Conservation (phyloP, 371 early-diverging fungal species). For the Apophysomyces variabilis region DNA sequence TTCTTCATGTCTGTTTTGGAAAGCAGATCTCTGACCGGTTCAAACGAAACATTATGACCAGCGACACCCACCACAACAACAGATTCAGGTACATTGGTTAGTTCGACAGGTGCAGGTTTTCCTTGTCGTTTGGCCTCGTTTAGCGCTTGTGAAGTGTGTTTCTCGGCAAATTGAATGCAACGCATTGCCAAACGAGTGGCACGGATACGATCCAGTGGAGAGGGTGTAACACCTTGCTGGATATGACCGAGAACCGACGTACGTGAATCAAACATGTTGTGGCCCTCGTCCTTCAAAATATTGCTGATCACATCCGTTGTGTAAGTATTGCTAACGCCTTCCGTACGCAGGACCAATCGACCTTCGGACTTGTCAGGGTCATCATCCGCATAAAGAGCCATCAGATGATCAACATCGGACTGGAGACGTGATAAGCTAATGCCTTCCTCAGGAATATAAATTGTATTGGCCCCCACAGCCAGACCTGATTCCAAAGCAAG, state of each 20-base stretch:
- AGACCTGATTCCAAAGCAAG: conserved; percentile 93
- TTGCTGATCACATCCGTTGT: conserved; percentile 88
- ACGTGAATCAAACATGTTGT: conserved; percentile 89
- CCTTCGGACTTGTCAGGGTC: conserved; percentile 77
- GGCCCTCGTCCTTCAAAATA: conserved; percentile 95
- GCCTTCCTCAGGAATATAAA: conserved; percentile 97
- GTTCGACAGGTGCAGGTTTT: conserved; percentile 58
- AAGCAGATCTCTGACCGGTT: conserved; percentile 71
- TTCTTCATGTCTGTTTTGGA: conserved; percentile 80
- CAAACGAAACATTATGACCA: conserved; percentile 76
- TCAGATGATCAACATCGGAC: conserved; percentile 84
- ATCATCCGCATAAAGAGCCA: conserved; percentile 74
- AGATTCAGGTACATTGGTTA: conserved; percentile 62
- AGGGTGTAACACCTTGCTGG: conserved; percentile 97
- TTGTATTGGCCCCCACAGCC: conserved; percentile 90
- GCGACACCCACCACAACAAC: conserved; percentile 85
- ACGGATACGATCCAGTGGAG: conserved; percentile 95
- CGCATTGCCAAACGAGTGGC: conserved; percentile 86
- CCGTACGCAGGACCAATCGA: conserved; percentile 83
- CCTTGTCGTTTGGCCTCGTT: conserved; percentile 33
- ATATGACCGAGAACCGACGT: conserved; percentile 95
- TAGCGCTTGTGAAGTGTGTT: conserved; percentile 41
- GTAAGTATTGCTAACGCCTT: conserved; percentile 84
- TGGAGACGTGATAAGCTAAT: conserved; percentile 80
- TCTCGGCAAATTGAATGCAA: conserved; percentile 63